phyloP scores from a whole-genome alignment of 2,329 filamentous ascomycete species.

The Sporothrix inflata region DNA sequence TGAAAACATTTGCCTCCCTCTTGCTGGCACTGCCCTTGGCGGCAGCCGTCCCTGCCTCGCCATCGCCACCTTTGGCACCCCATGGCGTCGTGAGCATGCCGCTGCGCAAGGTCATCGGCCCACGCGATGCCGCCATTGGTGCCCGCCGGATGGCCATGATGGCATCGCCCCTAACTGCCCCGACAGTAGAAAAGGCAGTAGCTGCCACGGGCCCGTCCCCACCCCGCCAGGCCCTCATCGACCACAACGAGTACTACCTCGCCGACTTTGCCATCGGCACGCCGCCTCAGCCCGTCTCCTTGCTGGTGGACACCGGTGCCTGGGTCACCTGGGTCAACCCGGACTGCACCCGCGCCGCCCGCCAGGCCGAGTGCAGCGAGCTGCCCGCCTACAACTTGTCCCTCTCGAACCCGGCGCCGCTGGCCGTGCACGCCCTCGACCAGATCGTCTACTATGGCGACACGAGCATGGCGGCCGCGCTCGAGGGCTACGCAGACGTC shows the following conservation, averaged over 20 bases:
- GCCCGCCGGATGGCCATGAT: neutral
- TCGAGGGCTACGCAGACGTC: constrained; percentile 26
- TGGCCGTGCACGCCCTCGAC: constrained; percentile 22
- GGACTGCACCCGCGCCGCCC: neutral
- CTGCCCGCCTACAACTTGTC: constrained; percentile 15
- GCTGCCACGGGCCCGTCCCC: neutral
- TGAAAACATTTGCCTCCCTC: constrained; percentile 4
- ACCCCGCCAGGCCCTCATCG: constrained; percentile 17
- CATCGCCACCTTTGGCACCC: constrained; percentile 35
- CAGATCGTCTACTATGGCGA: constrained; percentile 22
- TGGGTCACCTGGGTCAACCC: constrained; percentile 29
- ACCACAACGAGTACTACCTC: constrained; percentile 27
- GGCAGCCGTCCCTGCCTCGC: neutral
- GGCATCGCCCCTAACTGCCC: neutral
- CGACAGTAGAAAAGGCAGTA: neutral
- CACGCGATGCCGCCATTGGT: neutral
- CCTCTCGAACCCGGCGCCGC: constrained; percentile 17
- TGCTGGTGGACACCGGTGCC: constrained; percentile 26
- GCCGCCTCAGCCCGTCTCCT: constrained; percentile 23
- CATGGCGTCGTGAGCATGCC: constrained; percentile 40
- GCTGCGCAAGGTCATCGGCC: neutral
- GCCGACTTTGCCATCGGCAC: constrained; percentile 28
- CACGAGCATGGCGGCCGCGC: neutral
- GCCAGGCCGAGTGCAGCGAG: neutral
- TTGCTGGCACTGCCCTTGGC: constrained; percentile 14